phyloP scores from a whole-genome alignment of 257 asterid genomes.

The Solanum pimpinellifolium region DNA sequence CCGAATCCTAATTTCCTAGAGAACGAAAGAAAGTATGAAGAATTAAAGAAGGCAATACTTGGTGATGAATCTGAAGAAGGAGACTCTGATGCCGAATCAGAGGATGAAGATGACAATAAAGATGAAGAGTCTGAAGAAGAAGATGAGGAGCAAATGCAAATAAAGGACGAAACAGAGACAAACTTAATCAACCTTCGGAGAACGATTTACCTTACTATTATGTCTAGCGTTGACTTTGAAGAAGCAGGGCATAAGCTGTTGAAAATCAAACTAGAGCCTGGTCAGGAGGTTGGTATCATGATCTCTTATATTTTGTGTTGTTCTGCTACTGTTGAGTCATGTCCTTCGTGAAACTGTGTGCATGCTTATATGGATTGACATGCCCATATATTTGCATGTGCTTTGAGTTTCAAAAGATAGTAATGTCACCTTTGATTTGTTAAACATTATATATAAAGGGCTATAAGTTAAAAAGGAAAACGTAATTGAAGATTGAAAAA shows the following conservation, averaged over 20 bases:
- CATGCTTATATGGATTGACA: neutral
- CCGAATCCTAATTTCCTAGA: conserved; percentile 81
- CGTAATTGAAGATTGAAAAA: neutral
- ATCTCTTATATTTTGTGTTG: neutral
- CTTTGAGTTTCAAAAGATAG: neutral
- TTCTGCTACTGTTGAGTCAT: neutral
- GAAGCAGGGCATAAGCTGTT: conserved; percentile 90
- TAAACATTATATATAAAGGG: neutral
- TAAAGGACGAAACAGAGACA: conserved; percentile 86
- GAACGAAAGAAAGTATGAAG: conserved; percentile 76
- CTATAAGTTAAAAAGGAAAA: neutral
- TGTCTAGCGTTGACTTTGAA: conserved; percentile 96
- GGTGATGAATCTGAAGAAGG: conserved; percentile 83
- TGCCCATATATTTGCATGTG: neutral
- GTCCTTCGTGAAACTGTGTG: neutral
- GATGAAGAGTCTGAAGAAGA: conserved; percentile 76
- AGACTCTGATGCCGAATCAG: conserved; percentile 53
- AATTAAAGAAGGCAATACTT: conserved; percentile 66
- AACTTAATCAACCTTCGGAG: conserved; percentile 78
- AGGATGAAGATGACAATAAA: conserved; percentile 57
- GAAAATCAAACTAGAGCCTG: conserved; percentile 88
- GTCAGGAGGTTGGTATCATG: conserved; percentile 64
- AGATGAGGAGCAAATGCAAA: conserved; percentile 74
- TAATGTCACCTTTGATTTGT: neutral
- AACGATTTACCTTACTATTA: conserved; percentile 83